Evolutionary conservation across 495 filamentous ascomycete genomes (phyloP).

Genomic region (Neurospora tetrasperma): DNA sequence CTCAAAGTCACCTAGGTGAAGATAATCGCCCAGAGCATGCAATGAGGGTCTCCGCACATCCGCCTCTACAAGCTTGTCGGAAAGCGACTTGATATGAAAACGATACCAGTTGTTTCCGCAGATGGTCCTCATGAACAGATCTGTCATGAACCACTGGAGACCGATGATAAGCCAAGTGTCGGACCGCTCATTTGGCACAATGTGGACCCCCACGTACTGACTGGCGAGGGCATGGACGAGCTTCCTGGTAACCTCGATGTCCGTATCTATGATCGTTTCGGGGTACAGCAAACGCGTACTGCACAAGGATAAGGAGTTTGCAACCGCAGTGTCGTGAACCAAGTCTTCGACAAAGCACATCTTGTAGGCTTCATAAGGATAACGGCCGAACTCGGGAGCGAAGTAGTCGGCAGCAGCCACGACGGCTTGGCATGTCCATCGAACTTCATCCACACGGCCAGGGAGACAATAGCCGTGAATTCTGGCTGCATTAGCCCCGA

Average conservation of each 20-base stretch:
- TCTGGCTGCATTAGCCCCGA: constrained; percentile 72
- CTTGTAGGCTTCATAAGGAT: constrained; percentile 80
- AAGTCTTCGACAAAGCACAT: constrained; percentile 91
- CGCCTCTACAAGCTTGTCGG: constrained; percentile 69
- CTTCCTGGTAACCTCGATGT: constrained; percentile 64
- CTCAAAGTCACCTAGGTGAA: constrained; percentile 72
- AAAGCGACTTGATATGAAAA: constrained; percentile 77
- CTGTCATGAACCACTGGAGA: constrained; percentile 86
- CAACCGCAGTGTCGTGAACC: constrained; percentile 55
- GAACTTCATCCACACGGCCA: constrained; percentile 63
- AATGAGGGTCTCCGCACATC: constrained; percentile 79
- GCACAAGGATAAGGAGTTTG: constrained; percentile 78
- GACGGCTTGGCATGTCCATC: constrained; percentile 58
- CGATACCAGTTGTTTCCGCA: constrained; percentile 92
- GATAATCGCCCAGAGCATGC: constrained; percentile 62
- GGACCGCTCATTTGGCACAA: constrained; percentile 65
- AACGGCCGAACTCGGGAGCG: constrained; percentile 71
- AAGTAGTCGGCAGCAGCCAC: constrained; percentile 71
- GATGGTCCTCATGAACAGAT: constrained; percentile 76
- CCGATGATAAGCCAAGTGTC: constrained; percentile 92
- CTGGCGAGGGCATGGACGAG: constrained; percentile 77
- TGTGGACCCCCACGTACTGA: constrained; percentile 87
- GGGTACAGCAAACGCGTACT: constrained; percentile 79
- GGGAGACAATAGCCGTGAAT: constrained; percentile 88
- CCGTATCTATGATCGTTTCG: constrained; percentile 67